These are phyloP conservation scores for Didymella exigua DNA, from an alignment of 2,329 filamentous ascomycete genomes.

Conservation along the genomic window DNA sequence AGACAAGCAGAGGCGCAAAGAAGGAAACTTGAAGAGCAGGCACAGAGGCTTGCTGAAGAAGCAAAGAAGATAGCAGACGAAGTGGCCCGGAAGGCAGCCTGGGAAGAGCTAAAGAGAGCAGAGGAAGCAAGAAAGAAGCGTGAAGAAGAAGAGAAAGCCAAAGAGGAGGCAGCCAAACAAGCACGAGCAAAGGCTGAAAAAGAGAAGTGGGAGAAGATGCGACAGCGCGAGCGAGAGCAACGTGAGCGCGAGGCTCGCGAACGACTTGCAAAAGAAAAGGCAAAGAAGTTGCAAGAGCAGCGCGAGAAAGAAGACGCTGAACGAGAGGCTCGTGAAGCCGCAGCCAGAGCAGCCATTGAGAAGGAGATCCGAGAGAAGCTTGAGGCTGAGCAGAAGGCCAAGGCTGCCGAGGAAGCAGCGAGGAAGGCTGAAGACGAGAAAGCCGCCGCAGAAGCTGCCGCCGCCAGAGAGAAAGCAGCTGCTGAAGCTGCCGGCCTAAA, in stretches of 20 bases:
- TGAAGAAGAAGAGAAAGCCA: slow-evolving; percentile 51
- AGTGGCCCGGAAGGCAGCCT: slow-evolving; percentile 51
- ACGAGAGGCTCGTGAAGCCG: slow-evolving; percentile 43
- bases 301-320: slow-evolving; percentile 51
- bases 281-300: slow-evolving; percentile 48
- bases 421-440: slow-evolving; percentile 48
- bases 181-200: slow-evolving; percentile 56
- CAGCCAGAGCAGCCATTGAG: slow-evolving; percentile 45
- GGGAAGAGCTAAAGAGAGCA: slow-evolving; percentile 45
- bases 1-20: slow-evolving; percentile 35
- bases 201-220: slow-evolving; percentile 58
- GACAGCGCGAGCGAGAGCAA: slow-evolving; percentile 55
- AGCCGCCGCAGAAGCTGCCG: slow-evolving; percentile 31
- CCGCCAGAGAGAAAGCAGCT: slow-evolving; percentile 42
- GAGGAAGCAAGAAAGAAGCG: slow-evolving; percentile 43
- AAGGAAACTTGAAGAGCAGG: slow-evolving; percentile 51
- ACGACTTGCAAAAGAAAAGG: slow-evolving; percentile 50
- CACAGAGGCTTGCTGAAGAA: slow-evolving; percentile 51
- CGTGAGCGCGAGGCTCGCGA: slow-evolving; percentile 57
- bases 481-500: slow-evolving; percentile 40
- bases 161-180: slow-evolving; percentile 55
- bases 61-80: slow-evolving; percentile 54
- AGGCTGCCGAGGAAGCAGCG: slow-evolving; percentile 48
- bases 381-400: slow-evolving; percentile 48
- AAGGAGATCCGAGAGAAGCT: slow-evolving; percentile 51